Percentiles rank a stretch among this genome's conserved stretches.
Conservation (phyloP, 2,329 filamentous ascomycete species). For the Westerdykella ornata region DNA sequence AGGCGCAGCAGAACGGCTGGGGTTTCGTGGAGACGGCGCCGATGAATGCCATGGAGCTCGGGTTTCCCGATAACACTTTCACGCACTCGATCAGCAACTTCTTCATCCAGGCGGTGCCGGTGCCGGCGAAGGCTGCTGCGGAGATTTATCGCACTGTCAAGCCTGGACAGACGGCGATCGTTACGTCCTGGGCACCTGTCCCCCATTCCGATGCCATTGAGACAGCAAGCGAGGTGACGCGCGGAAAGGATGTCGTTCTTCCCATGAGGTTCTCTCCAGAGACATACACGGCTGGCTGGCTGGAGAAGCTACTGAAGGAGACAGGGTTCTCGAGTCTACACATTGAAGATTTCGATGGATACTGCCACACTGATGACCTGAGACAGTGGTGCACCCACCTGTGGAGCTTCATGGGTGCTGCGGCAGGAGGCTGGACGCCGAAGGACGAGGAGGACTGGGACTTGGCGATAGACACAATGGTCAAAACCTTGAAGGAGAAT, state of each 20-base stretch:
- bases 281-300: no score
- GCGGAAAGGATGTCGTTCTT: no score
- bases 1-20: neutral
- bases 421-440: neutral
- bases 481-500: conserved; percentile 1
- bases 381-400: neutral
- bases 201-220: neutral
- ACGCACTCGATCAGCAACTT: conserved; percentile 31
- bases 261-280: no score
- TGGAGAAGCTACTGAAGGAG: neutral
- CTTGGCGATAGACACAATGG: neutral
- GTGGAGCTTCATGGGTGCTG: neutral
- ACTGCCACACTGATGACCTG: neutral
- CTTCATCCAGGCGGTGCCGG: conserved; percentile 24
- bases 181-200: conserved; percentile 14
- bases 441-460: conserved; percentile 1
- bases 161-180: conserved; percentile 23
- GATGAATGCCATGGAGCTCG: conserved; percentile 4
- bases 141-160: conserved; percentile 28
- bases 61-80: conserved; percentile 17
- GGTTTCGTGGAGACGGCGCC: neutral
- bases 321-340: no score
- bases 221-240: neutral
- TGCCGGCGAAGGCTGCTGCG: conserved; percentile 16
- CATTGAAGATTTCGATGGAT: no score